Conservation (phyloP, 345 rosid species). For the Erysimum cheiranthoides region DNA sequence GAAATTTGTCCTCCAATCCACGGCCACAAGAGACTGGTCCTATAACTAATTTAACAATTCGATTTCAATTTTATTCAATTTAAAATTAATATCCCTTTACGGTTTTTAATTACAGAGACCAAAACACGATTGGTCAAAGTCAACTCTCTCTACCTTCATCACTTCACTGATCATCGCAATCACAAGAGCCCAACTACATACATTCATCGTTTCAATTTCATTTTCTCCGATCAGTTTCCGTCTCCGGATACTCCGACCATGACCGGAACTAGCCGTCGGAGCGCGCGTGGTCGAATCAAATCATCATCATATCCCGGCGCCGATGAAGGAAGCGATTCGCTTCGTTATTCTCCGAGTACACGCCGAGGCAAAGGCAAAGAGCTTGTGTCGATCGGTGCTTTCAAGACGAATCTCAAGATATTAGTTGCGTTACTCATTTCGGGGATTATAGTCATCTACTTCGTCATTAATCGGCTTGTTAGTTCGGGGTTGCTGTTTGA, state of each 20-base stretch:
- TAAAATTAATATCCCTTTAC: too few relatives aligned
- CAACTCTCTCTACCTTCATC: slow-evolving; percentile 14
- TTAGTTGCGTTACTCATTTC: slow-evolving; percentile 29
- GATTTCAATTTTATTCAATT: too few relatives aligned
- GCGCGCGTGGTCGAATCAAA: slow-evolving; percentile 64
- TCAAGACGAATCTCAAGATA: slow-evolving; percentile 36
- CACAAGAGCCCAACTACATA: neutral
- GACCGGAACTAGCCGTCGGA: slow-evolving; percentile 65
- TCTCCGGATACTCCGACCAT: slow-evolving; percentile 43
- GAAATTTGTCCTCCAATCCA: too few relatives aligned
- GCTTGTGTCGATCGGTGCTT: slow-evolving; percentile 42
- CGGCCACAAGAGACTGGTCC: too few relatives aligned
- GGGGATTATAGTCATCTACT: slow-evolving; percentile 33
- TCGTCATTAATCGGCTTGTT: slow-evolving; percentile 32
- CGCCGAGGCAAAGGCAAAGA: slow-evolving; percentile 40
- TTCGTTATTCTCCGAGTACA: slow-evolving; percentile 19
- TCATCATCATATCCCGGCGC: slow-evolving; percentile 43
- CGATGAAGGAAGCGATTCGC: slow-evolving; percentile 43
- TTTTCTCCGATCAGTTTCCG: neutral
- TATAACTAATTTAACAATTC: too few relatives aligned
- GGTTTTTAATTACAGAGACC: neutral
- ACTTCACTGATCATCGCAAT: slow-evolving; percentile 29
- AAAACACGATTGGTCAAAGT: slow-evolving; percentile 29
- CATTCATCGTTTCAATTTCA: neutral
- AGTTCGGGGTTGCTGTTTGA: slow-evolving; percentile 32